Evolutionary conservation across 495 filamentous ascomycete genomes (phyloP), one percentile per base, ranked within the genome.

Genomic region (Cladorrhinum samala): DNA sequence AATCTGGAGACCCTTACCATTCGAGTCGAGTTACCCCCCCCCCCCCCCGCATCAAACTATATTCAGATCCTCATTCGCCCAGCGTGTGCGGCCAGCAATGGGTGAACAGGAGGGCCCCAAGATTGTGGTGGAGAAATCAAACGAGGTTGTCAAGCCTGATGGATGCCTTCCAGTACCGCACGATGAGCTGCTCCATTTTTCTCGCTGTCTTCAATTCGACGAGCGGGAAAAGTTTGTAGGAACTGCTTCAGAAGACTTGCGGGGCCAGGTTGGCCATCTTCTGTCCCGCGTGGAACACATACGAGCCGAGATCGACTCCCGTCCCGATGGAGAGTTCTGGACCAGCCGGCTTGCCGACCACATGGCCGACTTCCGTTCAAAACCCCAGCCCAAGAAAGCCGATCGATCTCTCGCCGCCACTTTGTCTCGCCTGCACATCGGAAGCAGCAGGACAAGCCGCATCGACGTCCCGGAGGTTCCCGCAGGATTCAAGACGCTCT

Each of bases 271-370:
- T 6, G 42, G 36, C 9, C 54, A 56, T 33, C 18, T 50, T 13
- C 48, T 56, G 9, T 56, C 54, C 6, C 41, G 54, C 1, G 48
- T 52, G 13, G 25, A 56, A 16, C 30, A 51, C 9, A 48, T 56
- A 11, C 41, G 54, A 6, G 45, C 33, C 33, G 40, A 46, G 6
- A 25, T 56, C 9, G 48, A 56, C 17, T 27, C 38, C 16, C 40
- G 47, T 0, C n/a, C 54, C 8, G 54, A 56, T 13, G 54, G 54
- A n/a, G 54, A 51, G 36, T 56, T 56, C 54, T 56, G 54, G 54
- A 56, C 54, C 0, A 33, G 24, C 42, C 46, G 33, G 3, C 41
- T 56, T 4, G 54, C 54, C 47, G 54, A 56, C 43, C 54, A 56
- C 48, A 36, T 56, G 41, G 27, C 54, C 13, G 54, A 56, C 43